Percentiles rank a stretch among this genome's conserved stretches.
Conservation (phyloP, 2,329 filamentous ascomycete genomes). For the Stachybotrys chartarum region DNA sequence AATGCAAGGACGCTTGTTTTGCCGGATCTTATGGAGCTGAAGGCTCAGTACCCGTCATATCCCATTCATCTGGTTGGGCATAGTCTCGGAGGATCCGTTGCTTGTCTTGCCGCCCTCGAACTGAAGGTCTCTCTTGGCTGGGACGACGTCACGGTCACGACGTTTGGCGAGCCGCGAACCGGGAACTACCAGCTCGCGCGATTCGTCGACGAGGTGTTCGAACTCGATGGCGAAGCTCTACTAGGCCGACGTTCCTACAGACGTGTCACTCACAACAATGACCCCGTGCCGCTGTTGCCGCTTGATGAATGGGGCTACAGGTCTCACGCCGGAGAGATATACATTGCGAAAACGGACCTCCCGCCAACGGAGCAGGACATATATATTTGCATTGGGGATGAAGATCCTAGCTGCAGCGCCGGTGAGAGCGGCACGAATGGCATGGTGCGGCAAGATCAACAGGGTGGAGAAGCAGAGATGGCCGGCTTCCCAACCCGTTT, state of each 20-base stretch:
- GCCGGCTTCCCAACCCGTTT: constrained; percentile 52
- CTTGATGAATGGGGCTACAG: constrained; percentile 81
- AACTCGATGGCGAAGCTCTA: constrained; percentile 24
- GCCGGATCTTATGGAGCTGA: constrained; percentile 54
- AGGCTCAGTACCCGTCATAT: constrained; percentile 60
- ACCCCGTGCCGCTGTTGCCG: constrained; percentile 85
- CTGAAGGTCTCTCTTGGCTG: constrained; percentile 66
- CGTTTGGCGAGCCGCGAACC: constrained; percentile 79
- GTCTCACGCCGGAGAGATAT: constrained; percentile 82
- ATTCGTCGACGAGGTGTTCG: constrained; percentile 49
- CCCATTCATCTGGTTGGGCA: constrained; percentile 78
- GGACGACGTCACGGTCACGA: constrained; percentile 70
- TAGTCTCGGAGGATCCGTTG: constrained; percentile 86
- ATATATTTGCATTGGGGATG: constrained; percentile 61
- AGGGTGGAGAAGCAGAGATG: constrained; percentile 9
- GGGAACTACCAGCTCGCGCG: constrained; percentile 50
- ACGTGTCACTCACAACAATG: constrained; percentile 76
- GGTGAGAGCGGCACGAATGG: constrained; percentile 38
- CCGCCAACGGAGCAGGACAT: constrained; percentile 64
- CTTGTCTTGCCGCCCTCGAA: constrained; percentile 79
- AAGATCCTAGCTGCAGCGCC: constrained; percentile 65
- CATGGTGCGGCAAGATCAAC: constrained; percentile 14
- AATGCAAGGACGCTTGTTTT: constrained; percentile 65
- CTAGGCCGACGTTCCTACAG: constrained; percentile 47
- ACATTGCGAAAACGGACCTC: constrained; percentile 65